Base-by-base conservation (phyloP, 2,329 filamentous ascomycete species). In the Diaporthe capsici region DNA sequence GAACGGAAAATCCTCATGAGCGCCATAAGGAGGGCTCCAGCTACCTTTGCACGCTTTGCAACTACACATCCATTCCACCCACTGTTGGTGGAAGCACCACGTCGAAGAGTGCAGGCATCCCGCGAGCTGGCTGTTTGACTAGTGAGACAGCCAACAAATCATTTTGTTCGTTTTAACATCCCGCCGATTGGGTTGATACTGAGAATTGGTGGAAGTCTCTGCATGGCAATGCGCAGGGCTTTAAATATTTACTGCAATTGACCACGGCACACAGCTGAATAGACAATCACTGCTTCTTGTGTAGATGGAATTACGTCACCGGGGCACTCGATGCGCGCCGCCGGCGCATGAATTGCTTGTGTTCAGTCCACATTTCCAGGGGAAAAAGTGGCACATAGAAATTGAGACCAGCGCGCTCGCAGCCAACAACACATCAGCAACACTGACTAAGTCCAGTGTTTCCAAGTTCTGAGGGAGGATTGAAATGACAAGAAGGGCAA, bases 371-470 rank as follows among this genome's bases (percentile, higher is more conserved):
- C 71, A 65, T 28, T 51, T 73, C 39, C 71, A 73, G 71, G 71
- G 71, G 71, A 20, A 73, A 65, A 73, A 65, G 71, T 61, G 71
- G 71, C n/a, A 70, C 65, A 31, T 51, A 25, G 58, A 73, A 28
- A 73, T 73, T 73, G 42, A 49, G 71, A 73, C 71, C 71, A 73
- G 71, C 71, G n/a, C 47, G 49, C 47, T 65, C 37, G 28, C 71
- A 57, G 44, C 71, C 58, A 65, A 55, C 71, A 72, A 65, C 58
- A 63, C 47, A 42, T 34, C 65, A 42, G 65, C 47, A 44, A n/a
- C 58, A 34, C n/a, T 63, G 58, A 31, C 44, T 4, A 34, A 73
- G 39, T 34, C 34, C 22, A 42, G n/a, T 31, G 25, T 47, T 49
- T 58, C 47, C 39, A 60, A 37, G 47, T 57, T 44, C 53, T 39